phyloP scores from a whole-genome alignment of 2,329 filamentous ascomycete species.

The Cercospora janseana region DNA sequence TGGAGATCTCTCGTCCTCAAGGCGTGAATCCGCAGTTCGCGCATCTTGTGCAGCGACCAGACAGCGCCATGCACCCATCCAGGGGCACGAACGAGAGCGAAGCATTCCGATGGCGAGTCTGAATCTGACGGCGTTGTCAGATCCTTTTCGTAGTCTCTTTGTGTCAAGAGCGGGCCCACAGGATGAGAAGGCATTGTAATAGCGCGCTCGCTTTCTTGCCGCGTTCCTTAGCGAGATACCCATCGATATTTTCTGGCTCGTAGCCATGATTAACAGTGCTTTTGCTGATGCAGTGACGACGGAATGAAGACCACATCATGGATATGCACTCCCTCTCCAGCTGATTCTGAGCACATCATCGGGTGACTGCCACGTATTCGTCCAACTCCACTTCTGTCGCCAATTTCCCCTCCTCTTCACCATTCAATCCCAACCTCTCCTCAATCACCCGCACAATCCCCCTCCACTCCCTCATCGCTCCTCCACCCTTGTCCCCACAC shows the following conservation, averaged over 20 bases:
- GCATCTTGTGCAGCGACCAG: slow-evolving; percentile 53
- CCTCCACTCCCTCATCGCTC: slow-evolving; percentile 80
- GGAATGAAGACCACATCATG: slow-evolving; percentile 12
- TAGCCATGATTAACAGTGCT: slow-evolving; percentile 10
- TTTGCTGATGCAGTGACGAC: slow-evolving; percentile 16
- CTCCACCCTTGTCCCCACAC: slow-evolving; percentile 78
- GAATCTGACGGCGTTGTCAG: neutral
- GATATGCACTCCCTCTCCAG: too few species aligned
- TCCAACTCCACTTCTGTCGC: neutral
- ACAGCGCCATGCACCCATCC: slow-evolving; percentile 56
- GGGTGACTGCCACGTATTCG: neutral
- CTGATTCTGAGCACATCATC: neutral
- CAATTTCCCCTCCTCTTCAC: slow-evolving; percentile 1
- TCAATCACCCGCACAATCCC: slow-evolving; percentile 69
- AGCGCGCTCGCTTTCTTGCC: slow-evolving; percentile 12
- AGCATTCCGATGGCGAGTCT: slow-evolving; percentile 35
- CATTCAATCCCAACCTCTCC: slow-evolving; percentile 35
- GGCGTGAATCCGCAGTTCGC: slow-evolving; percentile 54
- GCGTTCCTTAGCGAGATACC: slow-evolving; percentile 17
- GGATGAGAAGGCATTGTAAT: slow-evolving; percentile 11
- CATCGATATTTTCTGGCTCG: slow-evolving; percentile 7
- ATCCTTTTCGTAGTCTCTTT: slow-evolving; percentile 11
- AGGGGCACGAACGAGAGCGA: slow-evolving; percentile 34
- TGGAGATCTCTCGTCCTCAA: slow-evolving; percentile 55
- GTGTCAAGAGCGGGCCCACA: slow-evolving; percentile 1